Evolutionary conservation across 768 basidiomycete genomes (phyloP).

Genomic region (Sarcomyxa edulis): DNA sequence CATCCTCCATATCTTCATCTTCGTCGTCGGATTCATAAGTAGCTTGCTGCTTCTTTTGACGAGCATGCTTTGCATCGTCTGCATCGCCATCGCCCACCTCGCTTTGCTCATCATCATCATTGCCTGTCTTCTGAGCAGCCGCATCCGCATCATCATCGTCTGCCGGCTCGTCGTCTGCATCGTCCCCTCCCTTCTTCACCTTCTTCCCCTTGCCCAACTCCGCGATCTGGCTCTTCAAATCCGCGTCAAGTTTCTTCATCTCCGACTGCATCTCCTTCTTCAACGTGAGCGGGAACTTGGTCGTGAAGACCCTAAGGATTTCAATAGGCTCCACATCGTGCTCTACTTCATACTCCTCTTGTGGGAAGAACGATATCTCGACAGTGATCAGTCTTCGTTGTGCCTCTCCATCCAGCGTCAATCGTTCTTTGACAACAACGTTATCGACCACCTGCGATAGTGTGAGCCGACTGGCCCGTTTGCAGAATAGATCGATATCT

Average conservation of each 20-base stretch:
- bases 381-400: slow-evolving; percentile 80
- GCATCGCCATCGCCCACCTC: slow-evolving; percentile 83
- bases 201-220: slow-evolving; percentile 81
- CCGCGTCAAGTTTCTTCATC: slow-evolving; percentile 79
- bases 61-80: slow-evolving; percentile 68
- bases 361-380: slow-evolving; percentile 80
- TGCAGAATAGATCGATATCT: slow-evolving; percentile 78
- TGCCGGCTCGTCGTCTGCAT: slow-evolving; percentile 52
- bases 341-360: slow-evolving; percentile 76
- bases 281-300: slow-evolving; percentile 72
- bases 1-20: slow-evolving; percentile 44
- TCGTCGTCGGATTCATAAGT: slow-evolving; percentile 75
- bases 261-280: slow-evolving; percentile 84
- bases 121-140: slow-evolving; percentile 26
- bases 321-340: slow-evolving; percentile 72
- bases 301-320: slow-evolving; percentile 65
- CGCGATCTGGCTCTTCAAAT: slow-evolving; percentile 71
- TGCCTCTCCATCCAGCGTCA: slow-evolving; percentile 59
- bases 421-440: slow-evolving; percentile 74
- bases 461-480: slow-evolving; percentile 77
- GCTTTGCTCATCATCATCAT: slow-evolving; percentile 55
- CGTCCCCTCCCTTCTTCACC: slow-evolving; percentile 36
- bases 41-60: slow-evolving; percentile 67
- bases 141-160: slow-evolving; percentile 38
- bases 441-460: slow-evolving; percentile 86